phyloP scores from a whole-genome alignment of 441 rosid genomes.

The California macrophylla region DNA sequence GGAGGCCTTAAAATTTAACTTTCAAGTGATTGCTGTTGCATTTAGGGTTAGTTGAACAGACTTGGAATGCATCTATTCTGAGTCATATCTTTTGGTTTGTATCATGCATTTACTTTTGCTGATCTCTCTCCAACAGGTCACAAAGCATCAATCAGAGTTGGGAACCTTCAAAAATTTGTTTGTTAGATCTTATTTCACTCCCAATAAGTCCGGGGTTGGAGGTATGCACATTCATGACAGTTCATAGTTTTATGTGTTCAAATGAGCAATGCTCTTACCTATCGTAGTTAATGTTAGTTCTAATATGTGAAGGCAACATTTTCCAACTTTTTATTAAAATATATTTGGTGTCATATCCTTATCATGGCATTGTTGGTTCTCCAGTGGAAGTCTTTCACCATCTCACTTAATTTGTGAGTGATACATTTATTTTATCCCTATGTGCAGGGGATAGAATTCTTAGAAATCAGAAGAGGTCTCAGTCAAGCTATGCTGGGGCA shows the following conservation, averaged over 20 bases:
- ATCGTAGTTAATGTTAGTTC: background rate
- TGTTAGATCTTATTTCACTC: constrained; percentile 31
- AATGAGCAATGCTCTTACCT: background rate
- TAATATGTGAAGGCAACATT: background rate
- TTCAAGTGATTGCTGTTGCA: background rate
- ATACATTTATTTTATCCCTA: constrained; percentile 6
- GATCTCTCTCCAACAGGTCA: constrained; percentile 30
- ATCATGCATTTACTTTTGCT: constrained; percentile 8
- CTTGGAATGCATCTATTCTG: background rate
- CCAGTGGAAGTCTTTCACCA: background rate
- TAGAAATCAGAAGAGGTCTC: constrained; percentile 39
- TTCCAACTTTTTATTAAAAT: background rate
- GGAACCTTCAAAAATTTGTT: constrained; percentile 35
- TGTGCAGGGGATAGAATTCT: constrained; percentile 31
- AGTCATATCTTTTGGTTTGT: background rate
- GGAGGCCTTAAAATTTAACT: too few species aligned
- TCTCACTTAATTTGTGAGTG: background rate
- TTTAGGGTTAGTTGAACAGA: constrained; percentile 9
- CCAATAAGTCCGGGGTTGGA: constrained; percentile 32
- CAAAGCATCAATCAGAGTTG: constrained; percentile 43
- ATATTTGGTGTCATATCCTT: background rate
- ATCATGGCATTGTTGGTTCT: background rate
- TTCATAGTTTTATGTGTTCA: background rate
- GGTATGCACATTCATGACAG: constrained; percentile 25
- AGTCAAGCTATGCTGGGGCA: constrained; percentile 63